Evolutionary conservation across 2,329 filamentous ascomycete species (phyloP), one percentile per base, ranked within the genome.

Genomic region (Scytalidium lignicola): DNA sequence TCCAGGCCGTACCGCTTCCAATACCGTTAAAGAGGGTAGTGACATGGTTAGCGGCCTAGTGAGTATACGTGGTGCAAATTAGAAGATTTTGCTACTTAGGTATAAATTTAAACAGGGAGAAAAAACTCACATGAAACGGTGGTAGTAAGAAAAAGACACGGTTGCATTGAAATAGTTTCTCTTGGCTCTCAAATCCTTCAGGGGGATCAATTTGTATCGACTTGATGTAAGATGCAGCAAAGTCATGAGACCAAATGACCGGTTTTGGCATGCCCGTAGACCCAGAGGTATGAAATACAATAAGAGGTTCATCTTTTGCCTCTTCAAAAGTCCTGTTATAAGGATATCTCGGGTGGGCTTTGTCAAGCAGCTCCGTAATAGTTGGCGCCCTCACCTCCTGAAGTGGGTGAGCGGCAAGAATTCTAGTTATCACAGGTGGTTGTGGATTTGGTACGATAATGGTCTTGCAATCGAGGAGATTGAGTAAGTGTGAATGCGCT

Each of bases 151-250:
- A 39, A 15, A 40, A 41, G 6, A 44, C n/a, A 18, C 46, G 19
- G 43, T 29, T 29, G 28, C 41, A 37, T 22, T 19, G 19, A n/a
- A 32, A 3, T 29, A 15, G 8, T 39, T 18, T 37, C 10, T 37
- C 28, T n/a, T 46, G 28, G 13, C 22, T 43, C 23, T 51, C 46
- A 44, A 39, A 49, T 21, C 46, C 60, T 20, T 64, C 62, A 2
- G 70, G 66, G 0, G 68, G 66, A 1, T 72, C 68, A 18, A 65
- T 51, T 0, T 52, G 56, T 4, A 65, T 67, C 5, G 23, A 26
- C 10, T 10, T 26, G 23, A 26, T 26, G 10, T 26, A 37, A 10
- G 15, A 9, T 19, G 45, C 32, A 26, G 21, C 45, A 17, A 20
- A 47, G 13, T 32, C 39, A 41, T 41, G 39, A 5, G 39, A 20